Evolutionary conservation across 768 basidiomycete genomes (phyloP), one percentile per base, ranked within the genome.

Genomic region (Amanita muscaria): DNA sequence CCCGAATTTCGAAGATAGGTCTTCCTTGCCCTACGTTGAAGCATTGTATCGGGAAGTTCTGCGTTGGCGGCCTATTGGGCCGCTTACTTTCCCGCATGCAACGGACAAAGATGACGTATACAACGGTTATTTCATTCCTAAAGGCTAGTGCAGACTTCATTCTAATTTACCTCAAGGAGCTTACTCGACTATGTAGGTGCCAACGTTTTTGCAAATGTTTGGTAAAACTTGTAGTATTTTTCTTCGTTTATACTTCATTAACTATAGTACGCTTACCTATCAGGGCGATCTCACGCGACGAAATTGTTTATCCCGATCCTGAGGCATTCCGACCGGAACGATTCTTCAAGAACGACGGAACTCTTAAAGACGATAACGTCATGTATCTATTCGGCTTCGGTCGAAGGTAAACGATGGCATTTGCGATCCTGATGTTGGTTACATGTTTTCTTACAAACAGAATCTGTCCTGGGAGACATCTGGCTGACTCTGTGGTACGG

Each of bases 351-450:
- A 5, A 18, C 6, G 21, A 24, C 21, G 41, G 41, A 3, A 32
- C 11, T 14, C 31, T 42, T 9, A 22, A 31, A 27, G 41, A 32
- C 3, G 41, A 56, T 35, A 49, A 52, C 35, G 37, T 41, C 14
- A 27, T 46, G 18, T 49, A 59, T n/a, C 40, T 51, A 7, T 65
- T 64, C 44, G 64, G 63, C 2, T 64, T 64, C 47, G 64, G 63
- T 14, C 55, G 64, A 47, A 52, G 64, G 64, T 59, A 33, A 9
- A n/a, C n/a, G n/a, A n/a, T n/a, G n/a, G n/a, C n/a, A n/a, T n/a
- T n/a, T n/a, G n/a, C n/a, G n/a, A n/a, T n/a, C n/a, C n/a, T n/a
- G n/a, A n/a, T n/a, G n/a, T n/a, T 22, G 21, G 5, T 31, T 21
- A 5, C 11, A 12, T 3, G 22, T 14, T 22, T 12, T 31, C 8